Percentiles rank a stretch among this genome's conserved stretches.
Conservation (phyloP, 257 asterid genomes). For the Solanum neorickii region DNA sequence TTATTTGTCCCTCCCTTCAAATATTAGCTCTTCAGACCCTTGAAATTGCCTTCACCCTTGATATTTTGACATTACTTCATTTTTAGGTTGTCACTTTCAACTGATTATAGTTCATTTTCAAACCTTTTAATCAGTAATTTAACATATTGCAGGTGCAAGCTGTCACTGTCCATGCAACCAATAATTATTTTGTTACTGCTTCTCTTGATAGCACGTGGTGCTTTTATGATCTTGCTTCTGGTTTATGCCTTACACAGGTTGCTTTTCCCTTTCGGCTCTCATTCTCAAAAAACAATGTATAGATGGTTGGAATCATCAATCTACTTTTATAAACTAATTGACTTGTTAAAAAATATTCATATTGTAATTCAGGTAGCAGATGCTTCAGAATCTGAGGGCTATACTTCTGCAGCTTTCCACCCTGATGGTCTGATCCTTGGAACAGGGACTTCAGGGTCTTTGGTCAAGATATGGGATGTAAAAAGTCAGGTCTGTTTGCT, state of each 20-base stretch:
- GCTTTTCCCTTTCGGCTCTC: not conserved
- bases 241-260: conserved; percentile 96
- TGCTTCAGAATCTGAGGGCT: conserved; percentile 62
- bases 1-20: not conserved
- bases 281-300: not conserved
- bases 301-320: not conserved
- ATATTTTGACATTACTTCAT: not conserved
- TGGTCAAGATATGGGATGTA: conserved; percentile 96
- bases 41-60: not conserved
- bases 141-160: conserved; percentile 70
- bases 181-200: conserved; percentile 81
- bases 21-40: not conserved
- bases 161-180: conserved; percentile 92
- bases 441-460: conserved; percentile 69
- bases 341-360: not conserved
- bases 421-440: conserved; percentile 99
- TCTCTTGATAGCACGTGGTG: conserved; percentile 97
- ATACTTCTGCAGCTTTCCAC: conserved; percentile 91
- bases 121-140: not conserved
- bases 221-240: conserved; percentile 83
- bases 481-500: conserved; percentile 69
- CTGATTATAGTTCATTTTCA: not conserved
- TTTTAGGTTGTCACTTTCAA: not conserved
- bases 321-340: not conserved
- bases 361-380: conserved; percentile 61